Percentiles rank a stretch among this genome's conserved stretches.
Evolutionary conservation across 2,329 filamentous ascomycete genomes (phyloP).

Genomic region (Kalaharituber pfeilii): DNA sequence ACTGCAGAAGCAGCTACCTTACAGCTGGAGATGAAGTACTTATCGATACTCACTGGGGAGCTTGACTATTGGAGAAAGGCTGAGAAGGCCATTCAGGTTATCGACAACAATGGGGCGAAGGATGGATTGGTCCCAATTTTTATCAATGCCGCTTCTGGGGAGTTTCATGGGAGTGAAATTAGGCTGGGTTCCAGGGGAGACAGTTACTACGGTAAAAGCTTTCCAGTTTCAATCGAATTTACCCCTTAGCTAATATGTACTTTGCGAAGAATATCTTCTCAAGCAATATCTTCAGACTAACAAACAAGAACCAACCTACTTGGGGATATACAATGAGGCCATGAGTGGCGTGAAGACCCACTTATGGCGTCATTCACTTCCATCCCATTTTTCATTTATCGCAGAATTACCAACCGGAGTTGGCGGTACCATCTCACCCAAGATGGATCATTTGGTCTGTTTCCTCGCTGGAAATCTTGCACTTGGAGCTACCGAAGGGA

Average conservation of each 20-base stretch:
- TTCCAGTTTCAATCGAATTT: not conserved
- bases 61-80: conserved; percentile 79
- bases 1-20: conserved; percentile 84
- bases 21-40: conserved; percentile 93
- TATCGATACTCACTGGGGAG: conserved; percentile 87
- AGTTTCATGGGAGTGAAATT: conserved; percentile 71
- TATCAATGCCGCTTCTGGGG: conserved; percentile 59
- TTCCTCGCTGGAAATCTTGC: conserved; percentile 96
- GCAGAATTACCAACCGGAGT: conserved; percentile 70
- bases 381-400: conserved; percentile 69
- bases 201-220: conserved; percentile 58
- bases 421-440: conserved; percentile 47
- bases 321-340: conserved; percentile 83
- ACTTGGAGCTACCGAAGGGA: conserved; percentile 64
- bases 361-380: conserved; percentile 71
- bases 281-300: conserved; percentile 96
- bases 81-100: conserved; percentile 78
- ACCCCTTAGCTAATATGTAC: not conserved
- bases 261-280: conserved; percentile 65
- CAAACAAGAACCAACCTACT: conserved; percentile 66
- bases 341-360: conserved; percentile 77
- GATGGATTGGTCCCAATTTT: conserved; percentile 87
- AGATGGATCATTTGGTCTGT: conserved; percentile 97
- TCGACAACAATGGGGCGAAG: conserved; percentile 61
- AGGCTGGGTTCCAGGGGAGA: conserved; percentile 85